Evolutionary conservation across 768 basidiomycete species (phyloP), one percentile per base, ranked within the genome.

Genomic region (Mycena vulgaris): DNA sequence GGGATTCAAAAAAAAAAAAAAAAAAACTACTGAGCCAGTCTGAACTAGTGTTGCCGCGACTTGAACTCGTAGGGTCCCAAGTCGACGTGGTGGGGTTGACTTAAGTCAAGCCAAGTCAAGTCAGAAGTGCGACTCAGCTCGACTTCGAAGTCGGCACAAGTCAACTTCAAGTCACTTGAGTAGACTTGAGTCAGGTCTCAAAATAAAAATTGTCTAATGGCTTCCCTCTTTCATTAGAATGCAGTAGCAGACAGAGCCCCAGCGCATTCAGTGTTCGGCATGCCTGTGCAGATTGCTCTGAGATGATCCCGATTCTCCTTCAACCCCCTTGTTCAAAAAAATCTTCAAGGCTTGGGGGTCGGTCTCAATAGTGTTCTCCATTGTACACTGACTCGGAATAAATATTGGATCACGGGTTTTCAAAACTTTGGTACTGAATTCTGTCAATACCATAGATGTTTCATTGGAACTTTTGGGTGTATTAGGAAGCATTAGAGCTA

Each of bases 151-250:
- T 57, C 56, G 25, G 56, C 37, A 39, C 56, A 57, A 57, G 56
- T 57, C 56, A 40, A 57, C 56, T 57, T 57, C 56, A 40, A 57
- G 56, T 57, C 56, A 57, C 56, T 57, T 40, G 40, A 39, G 56
- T 57, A 57, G 56, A 57, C 56, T 57, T 58, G 39, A 58, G 57
- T 58, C 57, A 58, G 57, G 57, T 58, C 40, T 58, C 39, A 58
- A 56, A 58, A 58, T 58, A 19, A 58, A 58, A 58, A 58, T 58
- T 28, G 39, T 42, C 57, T 58, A 42, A 42, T 58, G 57, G 35
- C 55, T 57, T 57, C 55, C 35, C 55, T 42, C 57, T 58, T 42
- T 58, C 57, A 42, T 58, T 58, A 58, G 39, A 58, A 42, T 58
- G 37, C 57, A 58, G 39, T 58, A 58, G 37, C 40, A 13, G 57